phyloP scores from a whole-genome alignment of 495 filamentous ascomycete species.

The Hypomontagnella monticulosa region DNA sequence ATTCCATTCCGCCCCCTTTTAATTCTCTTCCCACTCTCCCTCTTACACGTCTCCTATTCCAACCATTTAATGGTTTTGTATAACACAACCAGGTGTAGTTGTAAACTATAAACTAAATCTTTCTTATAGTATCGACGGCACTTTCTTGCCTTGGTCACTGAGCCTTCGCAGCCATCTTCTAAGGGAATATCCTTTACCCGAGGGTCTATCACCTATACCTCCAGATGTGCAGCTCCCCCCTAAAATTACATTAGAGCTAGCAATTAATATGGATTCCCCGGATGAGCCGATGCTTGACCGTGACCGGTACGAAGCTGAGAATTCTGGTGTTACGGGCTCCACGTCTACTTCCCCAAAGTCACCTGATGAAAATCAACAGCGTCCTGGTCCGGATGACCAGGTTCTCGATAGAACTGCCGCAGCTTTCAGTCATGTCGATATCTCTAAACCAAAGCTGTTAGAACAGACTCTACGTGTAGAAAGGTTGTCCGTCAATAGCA shows the following conservation, averaged over 20 bases:
- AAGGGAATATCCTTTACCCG: slow-evolving; percentile 72
- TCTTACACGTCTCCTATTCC: too few relatives aligned
- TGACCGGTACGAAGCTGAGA: slow-evolving; percentile 1
- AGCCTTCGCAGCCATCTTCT: slow-evolving; percentile 72
- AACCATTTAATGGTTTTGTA: neutral
- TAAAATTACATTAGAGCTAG: slow-evolving; percentile 74
- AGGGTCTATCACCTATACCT: slow-evolving; percentile 73
- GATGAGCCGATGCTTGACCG: slow-evolving; percentile 30
- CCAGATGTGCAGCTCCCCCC: slow-evolving; percentile 79
- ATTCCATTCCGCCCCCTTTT: too few relatives aligned
- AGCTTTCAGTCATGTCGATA: slow-evolving; percentile 39
- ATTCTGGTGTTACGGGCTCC: neutral
- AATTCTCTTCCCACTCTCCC: too few relatives aligned
- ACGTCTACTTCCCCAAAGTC: slow-evolving; percentile 1
- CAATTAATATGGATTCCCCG: slow-evolving; percentile 31
- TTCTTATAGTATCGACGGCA: slow-evolving; percentile 71
- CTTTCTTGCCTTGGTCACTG: slow-evolving; percentile 79
- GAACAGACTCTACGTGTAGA: slow-evolving; percentile 22
- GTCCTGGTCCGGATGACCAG: neutral
- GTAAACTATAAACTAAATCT: slow-evolving; percentile 17
- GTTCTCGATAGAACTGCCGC: slow-evolving; percentile 37
- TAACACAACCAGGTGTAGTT: slow-evolving; percentile 3
- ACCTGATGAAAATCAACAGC: neutral
- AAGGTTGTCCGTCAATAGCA: slow-evolving; percentile 33
- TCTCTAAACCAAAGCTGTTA: slow-evolving; percentile 6